Percentiles rank a stretch among this genome's conserved stretches.
These are phyloP conservation scores for Haplographium delicatum DNA, from an alignment of 495 filamentous ascomycete species.

Conservation along the genomic window DNA sequence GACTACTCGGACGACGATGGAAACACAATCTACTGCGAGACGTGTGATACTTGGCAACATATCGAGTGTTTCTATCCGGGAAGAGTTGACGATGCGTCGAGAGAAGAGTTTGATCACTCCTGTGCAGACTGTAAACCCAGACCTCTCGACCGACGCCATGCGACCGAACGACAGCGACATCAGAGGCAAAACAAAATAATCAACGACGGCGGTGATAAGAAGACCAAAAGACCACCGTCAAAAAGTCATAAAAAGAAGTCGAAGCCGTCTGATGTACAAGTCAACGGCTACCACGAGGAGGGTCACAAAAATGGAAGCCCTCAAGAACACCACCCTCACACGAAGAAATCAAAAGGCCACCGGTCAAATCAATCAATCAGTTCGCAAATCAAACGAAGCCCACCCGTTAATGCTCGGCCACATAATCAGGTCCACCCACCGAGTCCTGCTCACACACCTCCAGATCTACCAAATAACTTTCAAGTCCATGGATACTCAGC, in stretches of 20 bases:
- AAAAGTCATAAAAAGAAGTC: conserved; percentile 75
- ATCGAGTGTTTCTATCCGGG: conserved; percentile 89
- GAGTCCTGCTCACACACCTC: conserved; percentile 50
- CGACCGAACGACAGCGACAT: conserved; percentile 59
- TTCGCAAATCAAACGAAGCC: conserved; percentile 52
- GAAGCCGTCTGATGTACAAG: conserved; percentile 40
- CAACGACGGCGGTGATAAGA: conserved; percentile 54
- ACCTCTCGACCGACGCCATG: conserved; percentile 61
- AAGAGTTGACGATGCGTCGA: conserved; percentile 62
- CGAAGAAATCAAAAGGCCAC: conserved; percentile 78
- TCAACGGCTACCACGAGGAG: conserved; percentile 31
- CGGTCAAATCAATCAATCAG: conserved; percentile 64
- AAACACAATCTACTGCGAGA: conserved; percentile 93
- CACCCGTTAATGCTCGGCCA: conserved; percentile 33
- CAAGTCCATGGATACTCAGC: conserved; percentile 60
- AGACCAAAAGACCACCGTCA: conserved; percentile 59
- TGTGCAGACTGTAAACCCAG: conserved; percentile 84
- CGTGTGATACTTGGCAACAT: conserved; percentile 97
- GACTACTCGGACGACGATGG: conserved; percentile 90
- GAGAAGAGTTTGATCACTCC: conserved; percentile 62
- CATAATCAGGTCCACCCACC: conserved; percentile 42
- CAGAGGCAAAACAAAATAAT: conserved; percentile 53
- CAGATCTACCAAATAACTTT: conserved; percentile 48
- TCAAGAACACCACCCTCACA: conserved; percentile 22
- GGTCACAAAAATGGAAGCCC: conserved; percentile 27